Base-by-base conservation (phyloP, 305 asterid genomes). In the Fraxinus velutina region DNA sequence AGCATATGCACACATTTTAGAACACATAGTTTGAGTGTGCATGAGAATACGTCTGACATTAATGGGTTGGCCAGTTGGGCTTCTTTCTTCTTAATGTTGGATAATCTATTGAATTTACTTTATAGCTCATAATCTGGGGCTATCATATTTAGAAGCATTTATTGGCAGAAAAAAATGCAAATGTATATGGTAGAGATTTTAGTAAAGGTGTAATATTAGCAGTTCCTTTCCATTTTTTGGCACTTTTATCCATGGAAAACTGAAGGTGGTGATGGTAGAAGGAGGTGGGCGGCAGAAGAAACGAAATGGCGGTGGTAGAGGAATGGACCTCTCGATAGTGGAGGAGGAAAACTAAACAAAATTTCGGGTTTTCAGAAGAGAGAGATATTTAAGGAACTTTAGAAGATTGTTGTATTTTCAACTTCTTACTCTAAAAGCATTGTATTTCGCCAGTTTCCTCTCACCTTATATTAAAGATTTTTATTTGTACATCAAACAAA, bases 151-250 rank as follows among this genome's bases (percentile, higher is more conserved):
- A 78, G 86, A 78, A 73, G 87, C 96, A 78, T 89, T 80, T 79
- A 9, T 84, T 0, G 87, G 73, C 30, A 87, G 81, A 6, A 70
- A 33, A 33, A 24, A 66, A 72, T 80, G 87, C 3, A 76, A 83
- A 15, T 12, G 24, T 1, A 13, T 66, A 47, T 7, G 33, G 34
- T 9, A 80, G 84, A 21, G 39, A 17, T 32, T 90, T 90, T 72
- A 19, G 71, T 6, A 30, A 64, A 33, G 94, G 97, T 0, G 90
- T 90, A n/a, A 94, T 91, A 81, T 91, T 88, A 15, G 96, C 95
- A 33, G 93, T 92, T 4, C 84, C 60, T 1, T 47, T 47, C 6
- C 5, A 3, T 47, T 47, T 47, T 47, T 13, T 1, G 19, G 15
- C 4, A 13, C 19, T 13, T 47, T 10, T 47, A 47, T 47, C 57